A percentile compares a stretch with the other conserved stretches of the same genome.
Conservation (phyloP, 2,329 filamentous ascomycete genomes). For the Ascochyta pisi region DNA sequence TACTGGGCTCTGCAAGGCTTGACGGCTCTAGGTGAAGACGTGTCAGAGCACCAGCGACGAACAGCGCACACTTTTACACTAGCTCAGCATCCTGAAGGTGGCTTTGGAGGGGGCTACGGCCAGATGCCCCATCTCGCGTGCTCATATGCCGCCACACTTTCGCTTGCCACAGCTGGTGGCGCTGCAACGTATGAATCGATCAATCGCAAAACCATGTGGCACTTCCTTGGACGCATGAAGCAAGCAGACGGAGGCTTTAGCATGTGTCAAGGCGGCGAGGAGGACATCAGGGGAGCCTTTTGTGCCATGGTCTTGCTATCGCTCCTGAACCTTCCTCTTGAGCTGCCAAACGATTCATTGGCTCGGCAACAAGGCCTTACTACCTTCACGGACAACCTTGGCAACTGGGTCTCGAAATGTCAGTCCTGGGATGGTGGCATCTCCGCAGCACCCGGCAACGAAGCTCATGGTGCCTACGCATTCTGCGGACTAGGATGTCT, state of each 20-base stretch:
- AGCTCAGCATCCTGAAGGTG: slow-evolving; percentile 82
- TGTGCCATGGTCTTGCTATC: slow-evolving; percentile 87
- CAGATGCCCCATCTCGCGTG: slow-evolving; percentile 88
- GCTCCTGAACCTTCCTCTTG: slow-evolving; percentile 80
- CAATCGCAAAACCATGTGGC: slow-evolving; percentile 86
- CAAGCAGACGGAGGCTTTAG: slow-evolving; percentile 88
- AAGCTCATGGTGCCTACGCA: slow-evolving; percentile 96
- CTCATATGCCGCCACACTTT: slow-evolving; percentile 83
- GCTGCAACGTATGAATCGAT: slow-evolving; percentile 75
- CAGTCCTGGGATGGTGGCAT: slow-evolving; percentile 97
- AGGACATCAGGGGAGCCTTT: slow-evolving; percentile 92
- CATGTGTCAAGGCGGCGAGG: slow-evolving; percentile 84
- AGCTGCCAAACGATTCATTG: slow-evolving; percentile 75
- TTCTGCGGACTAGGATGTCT: slow-evolving; percentile 93
- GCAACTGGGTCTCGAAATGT: slow-evolving; percentile 82
- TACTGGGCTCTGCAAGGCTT: slow-evolving; percentile 89
- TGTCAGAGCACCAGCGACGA: slow-evolving; percentile 67
- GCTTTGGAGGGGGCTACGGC: slow-evolving; percentile 92
- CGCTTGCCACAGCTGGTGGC: slow-evolving; percentile 79
- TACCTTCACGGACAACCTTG: slow-evolving; percentile 74
- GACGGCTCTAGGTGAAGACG: slow-evolving; percentile 76
- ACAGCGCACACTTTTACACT: slow-evolving; percentile 76
- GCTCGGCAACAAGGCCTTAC: slow-evolving; percentile 68
- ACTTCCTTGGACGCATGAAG: slow-evolving; percentile 86
- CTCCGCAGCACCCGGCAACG: slow-evolving; percentile 80